Percentiles rank a stretch among this genome's conserved stretches.
These are phyloP conservation scores for Ophiobolus disseminans DNA, from an alignment of 2,329 filamentous ascomycete genomes.

Conservation along the genomic window DNA sequence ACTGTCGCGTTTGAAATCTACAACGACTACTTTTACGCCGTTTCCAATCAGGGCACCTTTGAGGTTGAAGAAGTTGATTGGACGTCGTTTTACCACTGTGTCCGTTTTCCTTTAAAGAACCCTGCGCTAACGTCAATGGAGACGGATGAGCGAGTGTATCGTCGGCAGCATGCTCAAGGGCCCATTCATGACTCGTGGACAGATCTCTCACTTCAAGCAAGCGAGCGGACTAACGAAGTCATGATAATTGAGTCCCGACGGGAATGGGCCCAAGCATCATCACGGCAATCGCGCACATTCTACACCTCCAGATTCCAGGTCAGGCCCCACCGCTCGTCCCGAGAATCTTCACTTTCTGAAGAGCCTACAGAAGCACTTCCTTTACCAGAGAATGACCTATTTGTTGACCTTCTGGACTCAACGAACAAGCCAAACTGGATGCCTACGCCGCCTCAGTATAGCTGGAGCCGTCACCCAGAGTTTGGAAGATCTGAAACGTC, in stretches of 20 bases:
- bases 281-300: conserved; percentile 68
- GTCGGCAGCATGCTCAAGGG: conserved; percentile 72
- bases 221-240: conserved; percentile 65
- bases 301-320: conserved; percentile 67
- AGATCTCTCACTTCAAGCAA: conserved; percentile 66
- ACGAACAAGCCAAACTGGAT: conserved; percentile 50
- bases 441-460: conserved; percentile 47
- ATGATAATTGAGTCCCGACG: conserved; percentile 72
- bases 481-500: conserved; percentile 55
- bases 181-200: conserved; percentile 79
- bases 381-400: conserved; percentile 40
- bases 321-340: conserved; percentile 17
- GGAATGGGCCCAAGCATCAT: conserved; percentile 67
- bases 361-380: conserved; percentile 10
- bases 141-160: conserved; percentile 63
- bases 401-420: conserved; percentile 32
- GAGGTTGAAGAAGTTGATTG: conserved; percentile 70
- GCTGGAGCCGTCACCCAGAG: conserved; percentile 57
- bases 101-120: conserved; percentile 65
- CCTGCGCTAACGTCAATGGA: conserved; percentile 53
- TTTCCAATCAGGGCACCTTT: conserved; percentile 70
- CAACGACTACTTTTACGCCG: conserved; percentile 69
- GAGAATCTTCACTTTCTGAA: conserved; percentile 8
- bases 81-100: conserved; percentile 73
- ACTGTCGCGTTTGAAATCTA: conserved; percentile 77